Evolutionary conservation across 257 asterid species (phyloP), one percentile per base, ranked within the genome.

Genomic region (Coffea canephora): DNA sequence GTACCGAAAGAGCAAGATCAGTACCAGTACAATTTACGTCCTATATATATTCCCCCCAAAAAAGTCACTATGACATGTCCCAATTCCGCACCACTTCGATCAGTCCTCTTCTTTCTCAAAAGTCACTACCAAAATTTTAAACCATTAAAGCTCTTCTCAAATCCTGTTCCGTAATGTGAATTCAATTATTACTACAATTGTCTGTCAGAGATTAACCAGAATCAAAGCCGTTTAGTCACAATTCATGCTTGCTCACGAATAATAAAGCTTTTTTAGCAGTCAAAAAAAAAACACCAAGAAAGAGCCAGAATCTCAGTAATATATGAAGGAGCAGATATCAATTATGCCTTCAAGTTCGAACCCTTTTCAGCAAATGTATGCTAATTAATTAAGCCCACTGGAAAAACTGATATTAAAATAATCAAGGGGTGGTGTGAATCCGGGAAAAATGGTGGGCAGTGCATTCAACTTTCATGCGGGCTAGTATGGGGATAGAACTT

Each of bases 371-470:
- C 67, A 69, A 68, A 69, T 14, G 69, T 16, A 25, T 48, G 41
- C 50, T 11, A 25, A 36, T 25, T 10, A 55, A 23, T 79, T 75
- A 55, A 50, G 36, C n/a, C 49, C 3, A 31, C 31, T 15, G 55
- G 34, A 31, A 31, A 82, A 75, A 74, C 31, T 64, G 64, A 45
- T 73, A 73, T 25, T 62, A 31, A 72, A 70, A 27, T 21, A 67
- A 43, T 12, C 6, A 25, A 39, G 13, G 8, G 43, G 46, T 10
- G 13, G 83, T 83, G 84, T 77, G 87, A 83, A 71, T 75, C 82
- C 73, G 82, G 80, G 82, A 85, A 91, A 87, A 77, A 80, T 86
- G 89, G 91, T 87, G 91, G 93, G 87, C 90, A 84, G 77, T 61
- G 62, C 23, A 81, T 80, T 84, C 67, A 86, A 84, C 78, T 79